phyloP scores from a whole-genome alignment of 2,329 filamentous ascomycete species.

The Fusarium pininemorale region DNA sequence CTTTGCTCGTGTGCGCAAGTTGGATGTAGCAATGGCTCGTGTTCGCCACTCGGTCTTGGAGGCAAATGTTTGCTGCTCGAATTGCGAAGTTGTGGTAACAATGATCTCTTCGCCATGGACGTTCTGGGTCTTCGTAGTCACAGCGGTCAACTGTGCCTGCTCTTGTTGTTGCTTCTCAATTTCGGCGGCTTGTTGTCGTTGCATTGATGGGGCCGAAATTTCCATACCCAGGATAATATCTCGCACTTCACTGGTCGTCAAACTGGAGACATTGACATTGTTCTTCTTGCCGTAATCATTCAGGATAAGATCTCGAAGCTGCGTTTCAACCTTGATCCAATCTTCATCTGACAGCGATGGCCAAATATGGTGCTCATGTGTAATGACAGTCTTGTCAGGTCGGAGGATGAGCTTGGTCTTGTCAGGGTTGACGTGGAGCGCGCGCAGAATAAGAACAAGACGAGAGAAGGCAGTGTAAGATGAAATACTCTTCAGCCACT shows the following conservation, averaged over 20 bases:
- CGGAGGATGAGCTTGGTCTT: slow-evolving; percentile 96
- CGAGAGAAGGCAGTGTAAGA: slow-evolving; percentile 99
- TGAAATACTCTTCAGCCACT: slow-evolving; percentile 98
- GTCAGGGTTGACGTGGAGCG: slow-evolving; percentile 96
- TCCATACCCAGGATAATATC: slow-evolving; percentile 99
- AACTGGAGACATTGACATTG: slow-evolving; percentile 96
- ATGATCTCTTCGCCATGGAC: slow-evolving; percentile 97
- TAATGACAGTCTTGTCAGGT: slow-evolving; percentile 98
- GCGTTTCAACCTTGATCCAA: slow-evolving; percentile 99
- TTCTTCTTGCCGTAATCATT: slow-evolving; percentile 99
- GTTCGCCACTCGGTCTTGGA: slow-evolving; percentile 99
- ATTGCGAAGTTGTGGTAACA: slow-evolving; percentile 96
- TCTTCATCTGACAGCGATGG: slow-evolving; percentile 92
- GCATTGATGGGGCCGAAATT: slow-evolving; percentile 96
- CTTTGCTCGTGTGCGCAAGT: slow-evolving; percentile 91
- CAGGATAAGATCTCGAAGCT: slow-evolving; percentile 92
- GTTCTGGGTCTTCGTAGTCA: slow-evolving; percentile 98
- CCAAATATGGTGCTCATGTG: slow-evolving; percentile 99
- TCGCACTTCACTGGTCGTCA: slow-evolving; percentile 95
- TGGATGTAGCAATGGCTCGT: slow-evolving; percentile 93
- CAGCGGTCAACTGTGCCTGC: slow-evolving; percentile 93
- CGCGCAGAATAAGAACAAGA: slow-evolving; percentile 90
- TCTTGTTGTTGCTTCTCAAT: slow-evolving; percentile 99
- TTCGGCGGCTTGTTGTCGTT: slow-evolving; percentile 96
- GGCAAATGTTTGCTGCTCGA: slow-evolving; percentile 96